These are phyloP conservation scores for Selenicereus undatus DNA, from an alignment of 148 eudicot species.

Conservation along the genomic window DNA sequence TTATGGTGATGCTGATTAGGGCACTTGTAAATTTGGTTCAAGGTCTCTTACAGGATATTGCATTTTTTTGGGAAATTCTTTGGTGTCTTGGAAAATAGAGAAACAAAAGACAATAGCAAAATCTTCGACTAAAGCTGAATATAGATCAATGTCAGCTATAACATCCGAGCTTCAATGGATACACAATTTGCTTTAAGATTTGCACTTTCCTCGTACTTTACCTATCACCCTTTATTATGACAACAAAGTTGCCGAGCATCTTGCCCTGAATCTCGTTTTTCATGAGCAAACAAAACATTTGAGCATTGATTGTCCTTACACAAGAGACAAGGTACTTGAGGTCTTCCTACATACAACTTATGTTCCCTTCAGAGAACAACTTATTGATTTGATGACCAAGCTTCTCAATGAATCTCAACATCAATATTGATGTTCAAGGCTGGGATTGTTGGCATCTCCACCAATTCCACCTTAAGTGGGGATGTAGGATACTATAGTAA, in stretches of 20 bases:
- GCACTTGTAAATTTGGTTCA: background rate
- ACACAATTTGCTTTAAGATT: background rate
- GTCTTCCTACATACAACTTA: background rate
- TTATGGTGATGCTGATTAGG: background rate
- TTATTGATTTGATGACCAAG: background rate
- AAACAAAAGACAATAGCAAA: too few species aligned
- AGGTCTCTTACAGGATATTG: background rate
- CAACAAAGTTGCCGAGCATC: background rate
- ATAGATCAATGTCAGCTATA: background rate
- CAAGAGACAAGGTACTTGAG: background rate
- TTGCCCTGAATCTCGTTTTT: background rate
- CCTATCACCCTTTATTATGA: background rate
- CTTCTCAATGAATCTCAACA: background rate
- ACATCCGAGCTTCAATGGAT: background rate
- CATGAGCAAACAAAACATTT: background rate
- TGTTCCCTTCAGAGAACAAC: background rate
- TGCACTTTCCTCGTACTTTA: background rate
- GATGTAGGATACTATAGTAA: too few species aligned
- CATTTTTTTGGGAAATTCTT: background rate
- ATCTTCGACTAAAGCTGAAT: background rate
- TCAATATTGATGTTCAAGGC: background rate
- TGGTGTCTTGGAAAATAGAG: too few species aligned
- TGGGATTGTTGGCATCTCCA: too few species aligned
- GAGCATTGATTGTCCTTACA: background rate
- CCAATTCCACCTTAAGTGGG: background rate